phyloP scores from a whole-genome alignment of 2,329 filamentous ascomycete genomes.

The Penicillium sp. region DNA sequence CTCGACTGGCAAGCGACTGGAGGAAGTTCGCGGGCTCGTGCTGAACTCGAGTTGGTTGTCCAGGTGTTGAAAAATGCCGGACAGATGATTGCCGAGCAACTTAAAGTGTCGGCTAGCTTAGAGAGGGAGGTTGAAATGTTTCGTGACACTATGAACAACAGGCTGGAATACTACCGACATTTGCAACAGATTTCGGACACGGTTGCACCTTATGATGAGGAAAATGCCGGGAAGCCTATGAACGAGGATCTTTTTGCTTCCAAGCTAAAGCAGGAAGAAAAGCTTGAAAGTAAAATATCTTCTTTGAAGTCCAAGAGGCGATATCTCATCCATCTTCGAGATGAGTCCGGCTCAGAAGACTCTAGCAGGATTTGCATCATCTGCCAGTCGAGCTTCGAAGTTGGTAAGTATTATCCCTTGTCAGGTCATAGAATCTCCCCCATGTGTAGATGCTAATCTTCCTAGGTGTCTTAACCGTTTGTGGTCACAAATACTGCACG shows the following conservation, averaged over 20 bases:
- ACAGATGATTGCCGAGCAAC: slow-evolving; percentile 52
- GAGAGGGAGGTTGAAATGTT: slow-evolving; percentile 73
- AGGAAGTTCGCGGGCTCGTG: slow-evolving; percentile 56
- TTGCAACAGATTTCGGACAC: slow-evolving; percentile 89
- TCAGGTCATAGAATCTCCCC: no score
- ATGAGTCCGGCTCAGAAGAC: slow-evolving; percentile 63
- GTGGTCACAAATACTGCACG: slow-evolving; percentile 90
- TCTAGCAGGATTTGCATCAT: slow-evolving; percentile 75
- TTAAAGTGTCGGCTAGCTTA: slow-evolving; percentile 51
- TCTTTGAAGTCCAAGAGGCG: slow-evolving; percentile 70
- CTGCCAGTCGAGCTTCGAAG: slow-evolving; percentile 73
- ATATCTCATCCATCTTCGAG: slow-evolving; percentile 65
- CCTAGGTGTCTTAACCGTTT: slow-evolving; percentile 63
- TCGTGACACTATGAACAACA: slow-evolving; percentile 75
- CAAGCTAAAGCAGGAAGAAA: slow-evolving; percentile 50
- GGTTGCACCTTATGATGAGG: slow-evolving; percentile 71
- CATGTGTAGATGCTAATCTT: slow-evolving; percentile 3
- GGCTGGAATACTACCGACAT: slow-evolving; percentile 87
- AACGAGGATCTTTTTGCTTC: slow-evolving; percentile 50
- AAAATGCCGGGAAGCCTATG: slow-evolving; percentile 56
- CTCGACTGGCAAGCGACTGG: slow-evolving; percentile 59
- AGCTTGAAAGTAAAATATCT: slow-evolving; percentile 59
- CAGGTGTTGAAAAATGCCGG: slow-evolving; percentile 63
- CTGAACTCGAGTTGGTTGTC: slow-evolving; percentile 67
- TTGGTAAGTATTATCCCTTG: slow-evolving; percentile 62